Evolutionary conservation across 2,329 filamentous ascomycete genomes (phyloP), one percentile per base, ranked within the genome.

Genomic region (Dendryphion nanum): DNA sequence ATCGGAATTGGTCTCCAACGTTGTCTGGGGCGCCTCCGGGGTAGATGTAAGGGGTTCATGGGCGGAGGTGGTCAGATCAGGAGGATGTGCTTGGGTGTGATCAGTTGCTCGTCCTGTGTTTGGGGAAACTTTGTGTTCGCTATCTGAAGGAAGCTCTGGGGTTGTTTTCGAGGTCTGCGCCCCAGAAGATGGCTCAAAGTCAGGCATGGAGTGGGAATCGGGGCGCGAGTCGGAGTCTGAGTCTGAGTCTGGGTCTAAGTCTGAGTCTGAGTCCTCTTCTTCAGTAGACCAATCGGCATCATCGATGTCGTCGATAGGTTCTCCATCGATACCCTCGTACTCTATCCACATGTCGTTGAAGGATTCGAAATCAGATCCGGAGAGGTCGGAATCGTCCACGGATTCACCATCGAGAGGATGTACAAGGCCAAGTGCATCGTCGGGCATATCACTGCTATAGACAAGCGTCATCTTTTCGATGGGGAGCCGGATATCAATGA

Each of bases 401-500:
- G 57, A 63, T 14, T 54, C 47, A 18, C 48, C 55, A 10, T 62
- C 61, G 4, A 55, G 38, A 17, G 36, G 55, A 34, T 48, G 46
- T 46, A 44, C 52, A 28, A 52, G 45, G 4, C 55, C 47, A 5
- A 59, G 55, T 7, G 57, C 53, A 34, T 66, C 63, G 23, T 26
- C 23, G 15, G 29, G 13, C 56, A 70, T 63, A 20, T 71, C 67
- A 33, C 57, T 64, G 37, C 69, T 65, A 33, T 74, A 70, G 4
- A 76, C 69, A 14, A 79, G 63, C 2, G 71, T 59, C 13, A 78
- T 66, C 17, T 67, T 57, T 43, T 81, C 76, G 16, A 70, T 59
- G 1, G 68, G 55, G 8, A 81, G 55, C 12, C 59, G 62, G 19
- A 81, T 59, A 48, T 81, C 78, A 33, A 66, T 57, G 10, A 73